Conservation (phyloP, 495 filamentous ascomycete species). For the Hypoxylon perforatum region DNA sequence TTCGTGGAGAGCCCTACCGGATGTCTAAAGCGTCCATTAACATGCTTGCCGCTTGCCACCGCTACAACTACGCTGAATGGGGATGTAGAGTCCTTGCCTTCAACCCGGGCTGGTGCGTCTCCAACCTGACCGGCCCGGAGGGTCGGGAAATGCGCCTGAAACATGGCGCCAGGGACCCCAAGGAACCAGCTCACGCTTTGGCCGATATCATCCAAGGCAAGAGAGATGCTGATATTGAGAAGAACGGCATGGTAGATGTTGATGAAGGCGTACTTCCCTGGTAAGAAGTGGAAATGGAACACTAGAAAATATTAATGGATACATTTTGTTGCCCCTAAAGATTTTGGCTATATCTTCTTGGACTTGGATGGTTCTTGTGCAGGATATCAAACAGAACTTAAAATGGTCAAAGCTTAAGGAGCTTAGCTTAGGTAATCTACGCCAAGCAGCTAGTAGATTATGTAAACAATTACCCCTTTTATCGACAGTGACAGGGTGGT, state of each 20-base stretch:
- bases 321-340: too few species aligned
- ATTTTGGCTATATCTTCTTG: too few species aligned
- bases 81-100: constrained; percentile 63
- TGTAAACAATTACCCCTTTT: too few species aligned
- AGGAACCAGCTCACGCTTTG: constrained; percentile 51
- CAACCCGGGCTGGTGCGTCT: constrained; percentile 64
- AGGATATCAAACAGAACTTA: too few species aligned
- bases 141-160: constrained; percentile 42
- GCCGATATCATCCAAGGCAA: constrained; percentile 52
- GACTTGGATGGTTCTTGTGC: too few species aligned
- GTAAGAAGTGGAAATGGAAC: constrained; percentile 33
- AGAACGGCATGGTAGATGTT: constrained; percentile 52
- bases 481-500: too few species aligned
- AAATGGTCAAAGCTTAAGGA: too few species aligned
- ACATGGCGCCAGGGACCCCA: constrained; percentile 49
- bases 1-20: constrained; percentile 55
- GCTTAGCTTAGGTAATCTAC: too few species aligned
- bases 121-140: constrained; percentile 54
- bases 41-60: constrained; percentile 69
- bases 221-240: constrained; percentile 47
- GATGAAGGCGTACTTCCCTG: constrained; percentile 51
- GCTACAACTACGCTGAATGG: constrained; percentile 58
- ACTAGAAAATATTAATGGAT: neutral
- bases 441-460: too few species aligned
- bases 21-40: constrained; percentile 67